These are phyloP conservation scores for Blastomyces silverae DNA, from an alignment of 2,329 filamentous ascomycete species.

Conservation along the genomic window DNA sequence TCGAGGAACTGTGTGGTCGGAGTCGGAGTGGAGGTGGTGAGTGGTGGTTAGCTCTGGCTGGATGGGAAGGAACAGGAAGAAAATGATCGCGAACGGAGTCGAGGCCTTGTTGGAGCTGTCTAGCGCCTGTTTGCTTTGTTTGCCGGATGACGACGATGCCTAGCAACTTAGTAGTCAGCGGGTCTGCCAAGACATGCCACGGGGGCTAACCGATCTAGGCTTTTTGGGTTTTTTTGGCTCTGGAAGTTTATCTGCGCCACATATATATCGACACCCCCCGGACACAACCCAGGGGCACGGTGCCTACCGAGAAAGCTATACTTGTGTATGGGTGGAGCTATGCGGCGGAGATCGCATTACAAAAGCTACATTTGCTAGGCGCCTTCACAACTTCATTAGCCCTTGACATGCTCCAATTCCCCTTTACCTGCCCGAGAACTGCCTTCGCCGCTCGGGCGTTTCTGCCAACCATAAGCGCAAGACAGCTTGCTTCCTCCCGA, in stretches of 20 bases:
- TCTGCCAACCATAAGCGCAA: slow-evolving; percentile 17
- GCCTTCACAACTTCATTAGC: background rate
- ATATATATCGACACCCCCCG: background rate
- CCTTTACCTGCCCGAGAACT: background rate
- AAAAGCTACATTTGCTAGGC: background rate
- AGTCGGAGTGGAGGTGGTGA: background rate
- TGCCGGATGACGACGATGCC: background rate
- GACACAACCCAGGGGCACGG: background rate
- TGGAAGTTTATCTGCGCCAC: background rate
- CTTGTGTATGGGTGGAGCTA: background rate
- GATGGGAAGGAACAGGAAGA: background rate
- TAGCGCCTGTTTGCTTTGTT: slow-evolving; percentile 4
- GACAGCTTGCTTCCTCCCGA: slow-evolving; percentile 19
- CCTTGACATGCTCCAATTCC: slow-evolving; percentile 6
- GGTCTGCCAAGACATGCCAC: background rate
- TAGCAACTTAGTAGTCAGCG: too few relatives aligned
- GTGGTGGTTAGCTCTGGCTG: background rate
- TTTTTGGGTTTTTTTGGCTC: background rate
- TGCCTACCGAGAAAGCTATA: too few relatives aligned
- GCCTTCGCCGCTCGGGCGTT: background rate
- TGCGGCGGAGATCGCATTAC: background rate
- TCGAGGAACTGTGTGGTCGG: background rate
- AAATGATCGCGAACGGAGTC: background rate
- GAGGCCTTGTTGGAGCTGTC: background rate
- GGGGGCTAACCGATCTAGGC: background rate